Percentiles rank a stretch among this genome's conserved stretches.
These are phyloP conservation scores for Apiotrichum akiyoshidainum DNA, from an alignment of 1,284 basidiomycete species.

Conservation along the genomic window DNA sequence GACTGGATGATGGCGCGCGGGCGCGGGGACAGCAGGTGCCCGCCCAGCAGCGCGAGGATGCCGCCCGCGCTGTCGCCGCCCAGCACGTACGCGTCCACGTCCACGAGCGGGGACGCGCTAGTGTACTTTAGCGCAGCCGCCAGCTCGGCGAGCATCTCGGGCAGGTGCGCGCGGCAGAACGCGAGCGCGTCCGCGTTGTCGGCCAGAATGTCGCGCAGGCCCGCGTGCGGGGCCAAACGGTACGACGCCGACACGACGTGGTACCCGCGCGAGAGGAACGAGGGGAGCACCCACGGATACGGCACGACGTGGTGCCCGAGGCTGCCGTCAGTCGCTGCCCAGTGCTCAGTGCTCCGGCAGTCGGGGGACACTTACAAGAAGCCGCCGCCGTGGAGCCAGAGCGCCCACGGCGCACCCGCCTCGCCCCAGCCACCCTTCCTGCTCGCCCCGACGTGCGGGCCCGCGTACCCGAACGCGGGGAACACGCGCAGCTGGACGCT, in stretches of 20 bases:
- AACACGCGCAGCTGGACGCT: slow-evolving; percentile 26
- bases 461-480: slow-evolving; percentile 15
- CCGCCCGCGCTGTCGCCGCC: slow-evolving; percentile 38
- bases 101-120: slow-evolving; percentile 1
- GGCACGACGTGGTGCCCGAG: slow-evolving; percentile 22
- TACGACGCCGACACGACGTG: slow-evolving; percentile 31
- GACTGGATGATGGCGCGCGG: slow-evolving; percentile 20
- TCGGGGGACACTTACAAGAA: slow-evolving; percentile 10
- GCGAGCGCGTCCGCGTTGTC: slow-evolving; percentile 23
- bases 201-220: slow-evolving; percentile 20
- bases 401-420: slow-evolving; percentile 23
- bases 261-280: slow-evolving; percentile 21
- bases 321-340: slow-evolving; percentile 9
- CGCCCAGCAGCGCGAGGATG: slow-evolving; percentile 10
- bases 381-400: slow-evolving; percentile 35
- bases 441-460: neutral
- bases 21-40: neutral
- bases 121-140: neutral
- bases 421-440: neutral
- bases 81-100: slow-evolving; percentile 25
- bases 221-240: slow-evolving; percentile 27
- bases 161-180: slow-evolving; percentile 17
- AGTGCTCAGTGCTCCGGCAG: no score
- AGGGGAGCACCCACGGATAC: slow-evolving; percentile 27
- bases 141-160: slow-evolving; percentile 12